These are phyloP conservation scores for Leccinum variicolor DNA, from an alignment of 768 basidiomycete genomes.

Conservation along the genomic window DNA sequence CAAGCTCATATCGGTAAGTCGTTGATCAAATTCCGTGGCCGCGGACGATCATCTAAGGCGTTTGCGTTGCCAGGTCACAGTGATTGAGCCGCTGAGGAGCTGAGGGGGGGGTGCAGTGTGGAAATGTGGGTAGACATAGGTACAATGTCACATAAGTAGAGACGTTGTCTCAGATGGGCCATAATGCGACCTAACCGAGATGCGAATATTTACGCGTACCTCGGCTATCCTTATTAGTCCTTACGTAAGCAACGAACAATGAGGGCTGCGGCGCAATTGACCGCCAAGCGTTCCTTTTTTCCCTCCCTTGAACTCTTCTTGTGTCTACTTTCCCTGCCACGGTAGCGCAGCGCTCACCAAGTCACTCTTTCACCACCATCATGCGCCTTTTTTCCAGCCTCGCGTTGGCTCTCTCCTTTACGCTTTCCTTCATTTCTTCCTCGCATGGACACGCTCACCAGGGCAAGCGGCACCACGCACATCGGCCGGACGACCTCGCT, in stretches of 20 bases:
- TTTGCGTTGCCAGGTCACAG: slow-evolving; percentile 40
- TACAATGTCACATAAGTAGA: background rate
- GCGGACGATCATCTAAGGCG: background rate
- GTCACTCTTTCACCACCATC: slow-evolving; percentile 21
- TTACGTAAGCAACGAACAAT: background rate
- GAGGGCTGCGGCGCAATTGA: background rate
- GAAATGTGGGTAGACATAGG: background rate
- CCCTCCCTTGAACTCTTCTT: background rate
- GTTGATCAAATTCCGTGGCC: background rate
- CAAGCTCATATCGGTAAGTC: slow-evolving; percentile 75
- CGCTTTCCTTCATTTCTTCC: slow-evolving; percentile 14
- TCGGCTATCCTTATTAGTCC: background rate
- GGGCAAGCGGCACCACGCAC: slow-evolving; percentile 20
- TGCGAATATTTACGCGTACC: background rate
- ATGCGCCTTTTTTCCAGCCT: slow-evolving; percentile 26
- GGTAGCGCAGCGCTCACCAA: slow-evolving; percentile 4
- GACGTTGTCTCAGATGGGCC: background rate
- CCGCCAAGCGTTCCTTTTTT: background rate
- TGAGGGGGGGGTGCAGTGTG: slow-evolving; percentile 24
- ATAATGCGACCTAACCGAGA: background rate
- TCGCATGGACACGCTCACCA: slow-evolving; percentile 22
- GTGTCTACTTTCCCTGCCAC: slow-evolving; percentile 6
- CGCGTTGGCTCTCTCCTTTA: slow-evolving; percentile 17
- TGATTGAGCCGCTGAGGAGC: slow-evolving; percentile 55
- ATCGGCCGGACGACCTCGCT: slow-evolving; percentile 20